Evolutionary conservation across 2,329 filamentous ascomycete species (phyloP), one percentile per base, ranked within the genome.

Genomic region (Talaromyces sp.): DNA sequence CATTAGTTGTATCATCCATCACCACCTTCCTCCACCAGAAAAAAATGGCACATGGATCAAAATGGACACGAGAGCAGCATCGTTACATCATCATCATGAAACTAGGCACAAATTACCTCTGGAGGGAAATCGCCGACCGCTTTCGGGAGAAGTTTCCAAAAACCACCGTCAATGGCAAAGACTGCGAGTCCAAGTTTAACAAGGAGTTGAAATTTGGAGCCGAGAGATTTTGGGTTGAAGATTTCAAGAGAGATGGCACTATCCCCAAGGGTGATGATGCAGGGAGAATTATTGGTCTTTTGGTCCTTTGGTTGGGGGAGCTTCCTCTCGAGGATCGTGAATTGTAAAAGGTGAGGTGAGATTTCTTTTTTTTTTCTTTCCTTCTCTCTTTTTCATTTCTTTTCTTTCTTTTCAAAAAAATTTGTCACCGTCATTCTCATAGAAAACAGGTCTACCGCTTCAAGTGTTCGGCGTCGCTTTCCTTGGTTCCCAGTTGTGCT

Each of bases 401-500:
- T 54, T 42, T 7, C 30, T 27, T 44, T 51, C 47, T 7, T 31
- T 56, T 52, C 27, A 55, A 42, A 34, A 34, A 16, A 55, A 33
- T 23, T 31, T 56, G 33, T 40, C 42, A 30, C 52, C 52, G 42
- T 50, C 33, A 10, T 52, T 8, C 52, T 60, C 51, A 42, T 47
- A 50, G 34, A 30, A 60, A 27, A 34, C 34, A 53, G 44, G 47
- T 42, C 62, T 63, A 70, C 64, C 68, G 73, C 56, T 70, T 77
- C 79, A 90, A 81, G 69, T 90, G 85, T 66, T 89, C 81, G 10
- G 86, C 80, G 73, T 98, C 94, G 65, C 91, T 95, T 68, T 98
- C 95, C 70, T 87, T 91, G 69, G 91, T 93, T 71, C 93, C 91
- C 67, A 95, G 92, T 63, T 93, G 84, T 18, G 94, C 94, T 69